Percentiles rank a stretch among this genome's conserved stretches.
Conservation (phyloP, 257 asterid genomes). For the Primulina tabacum region DNA sequence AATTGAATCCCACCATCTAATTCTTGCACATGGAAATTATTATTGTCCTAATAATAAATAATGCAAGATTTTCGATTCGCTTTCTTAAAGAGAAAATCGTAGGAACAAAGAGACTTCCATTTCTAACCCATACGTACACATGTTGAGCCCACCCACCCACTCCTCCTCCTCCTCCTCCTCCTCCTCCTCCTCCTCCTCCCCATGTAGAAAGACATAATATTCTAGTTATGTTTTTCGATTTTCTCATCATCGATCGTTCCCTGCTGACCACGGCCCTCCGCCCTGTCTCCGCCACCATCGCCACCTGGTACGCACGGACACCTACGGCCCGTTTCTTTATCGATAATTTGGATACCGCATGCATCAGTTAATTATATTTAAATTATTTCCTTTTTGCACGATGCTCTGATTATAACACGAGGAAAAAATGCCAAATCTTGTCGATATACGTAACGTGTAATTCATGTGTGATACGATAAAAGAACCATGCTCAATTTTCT, state of each 20-base stretch:
- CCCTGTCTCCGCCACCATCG: conserved; percentile 35
- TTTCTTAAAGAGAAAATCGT: neutral
- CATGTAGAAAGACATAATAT: conserved; percentile 24
- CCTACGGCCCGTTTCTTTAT: neutral
- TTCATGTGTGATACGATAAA: conserved; percentile 25
- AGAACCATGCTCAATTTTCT: too few species aligned
- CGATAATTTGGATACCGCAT: neutral
- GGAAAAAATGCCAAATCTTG: neutral
- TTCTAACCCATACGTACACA: neutral
- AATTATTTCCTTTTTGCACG: neutral
- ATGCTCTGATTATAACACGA: neutral
- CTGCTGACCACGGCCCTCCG: conserved; percentile 27
- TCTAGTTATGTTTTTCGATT: conserved; percentile 16
- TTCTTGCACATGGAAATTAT: conserved; percentile 16
- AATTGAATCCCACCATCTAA: conserved; percentile 7
- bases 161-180: too few species aligned
- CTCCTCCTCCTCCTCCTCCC: conserved; percentile 30
- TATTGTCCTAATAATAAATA: neutral
- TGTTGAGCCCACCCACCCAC: conserved; percentile 26
- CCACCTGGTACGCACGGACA: conserved; percentile 28
- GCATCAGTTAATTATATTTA: neutral
- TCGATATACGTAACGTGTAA: neutral
- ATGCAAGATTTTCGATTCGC: neutral
- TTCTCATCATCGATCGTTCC: conserved; percentile 21
- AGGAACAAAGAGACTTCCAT: neutral